Base-by-base conservation (phyloP, 2,329 filamentous ascomycete genomes). In the Bisporella sp. region DNA sequence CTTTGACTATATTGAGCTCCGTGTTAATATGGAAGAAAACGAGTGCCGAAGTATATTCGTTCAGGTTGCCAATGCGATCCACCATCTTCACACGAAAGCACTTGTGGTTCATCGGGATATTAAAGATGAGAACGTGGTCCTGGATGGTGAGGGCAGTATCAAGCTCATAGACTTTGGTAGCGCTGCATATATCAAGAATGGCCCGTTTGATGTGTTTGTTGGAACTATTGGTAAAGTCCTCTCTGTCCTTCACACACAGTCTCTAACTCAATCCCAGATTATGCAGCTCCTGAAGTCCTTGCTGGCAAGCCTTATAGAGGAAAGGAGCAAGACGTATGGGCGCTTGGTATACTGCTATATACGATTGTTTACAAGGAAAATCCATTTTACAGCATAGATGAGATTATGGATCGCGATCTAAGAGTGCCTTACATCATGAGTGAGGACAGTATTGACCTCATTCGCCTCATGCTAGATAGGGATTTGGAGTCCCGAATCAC, bases 321-420 rank as follows among this genome's bases (percentile, higher is more conserved):
- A 64, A 96, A 95, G 69, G 92, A 96, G 68, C 93, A 99, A 73
- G 93, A 99, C 64, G 90, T 99, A 31, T 99, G 93, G 93, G 93
- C 93, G 1, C 78, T 99, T 12, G 93, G 93, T 29, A 97, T 99
- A 63, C 78, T 99, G 30, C 81, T 99, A 11, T 99, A 99, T 73
- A 99, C 93, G 31, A 96, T 99, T 64, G 87, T 97, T 64, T 99
- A 99, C 78, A 99, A 97, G 72, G 93, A 99, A 71, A 99, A 99
- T 65, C 92, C 93, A 1, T 99, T 96, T 69, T 97, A 97, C 77
- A 95, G 87, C 69, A 93, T 97, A 63, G 93, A 99, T 68, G 93
- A 99, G 74, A 99, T 99, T 64, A 95, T 97, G 81, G 93, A 99
- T 67, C 91, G 92, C 63, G 92, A 96, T 61, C 74, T 99, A 52